A percentile compares a stretch with the other conserved stretches of the same genome.
Conservation (phyloP, 2,329 filamentous ascomycete species). For the Sporothrix brasiliensis region DNA sequence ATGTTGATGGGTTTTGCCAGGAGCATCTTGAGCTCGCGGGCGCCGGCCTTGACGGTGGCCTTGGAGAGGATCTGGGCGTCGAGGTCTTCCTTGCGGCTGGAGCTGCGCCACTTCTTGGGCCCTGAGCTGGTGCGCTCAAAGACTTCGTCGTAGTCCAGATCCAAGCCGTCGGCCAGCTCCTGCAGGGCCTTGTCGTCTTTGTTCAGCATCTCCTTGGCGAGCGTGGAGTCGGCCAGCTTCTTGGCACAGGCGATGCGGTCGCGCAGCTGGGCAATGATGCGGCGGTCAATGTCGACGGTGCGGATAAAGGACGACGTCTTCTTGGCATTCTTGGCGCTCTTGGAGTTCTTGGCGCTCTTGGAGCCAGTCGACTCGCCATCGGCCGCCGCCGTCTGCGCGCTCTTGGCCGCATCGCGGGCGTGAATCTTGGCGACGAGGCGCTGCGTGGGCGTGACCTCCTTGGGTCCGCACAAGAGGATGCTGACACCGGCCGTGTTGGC, state of each 20-base stretch:
- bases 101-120: constrained; percentile 21
- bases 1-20: constrained; percentile 77
- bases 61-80: constrained; percentile 70
- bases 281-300: constrained; percentile 80
- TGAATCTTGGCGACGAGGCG: constrained; percentile 89
- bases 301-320: constrained; percentile 64
- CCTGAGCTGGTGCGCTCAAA: constrained; percentile 28
- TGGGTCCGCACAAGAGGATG: constrained; percentile 85
- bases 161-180: constrained; percentile 84
- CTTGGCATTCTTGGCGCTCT: not conserved
- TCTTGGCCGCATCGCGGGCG: constrained; percentile 51
- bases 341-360: constrained; percentile 7
- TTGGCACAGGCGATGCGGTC: constrained; percentile 81
- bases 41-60: constrained; percentile 69
- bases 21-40: constrained; percentile 71
- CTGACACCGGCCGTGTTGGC: constrained; percentile 76
- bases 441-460: constrained; percentile 83
- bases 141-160: constrained; percentile 88
- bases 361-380: constrained; percentile 41
- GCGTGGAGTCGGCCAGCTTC: constrained; percentile 75
- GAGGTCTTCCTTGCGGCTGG: constrained; percentile 75
- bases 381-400: constrained; percentile 37
- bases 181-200: constrained; percentile 84
- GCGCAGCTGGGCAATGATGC: constrained; percentile 74
- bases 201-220: constrained; percentile 84